Conservation (phyloP, 192 early-diverging fungal genomes). For the Rhizoclosmatium sp. region DNA sequence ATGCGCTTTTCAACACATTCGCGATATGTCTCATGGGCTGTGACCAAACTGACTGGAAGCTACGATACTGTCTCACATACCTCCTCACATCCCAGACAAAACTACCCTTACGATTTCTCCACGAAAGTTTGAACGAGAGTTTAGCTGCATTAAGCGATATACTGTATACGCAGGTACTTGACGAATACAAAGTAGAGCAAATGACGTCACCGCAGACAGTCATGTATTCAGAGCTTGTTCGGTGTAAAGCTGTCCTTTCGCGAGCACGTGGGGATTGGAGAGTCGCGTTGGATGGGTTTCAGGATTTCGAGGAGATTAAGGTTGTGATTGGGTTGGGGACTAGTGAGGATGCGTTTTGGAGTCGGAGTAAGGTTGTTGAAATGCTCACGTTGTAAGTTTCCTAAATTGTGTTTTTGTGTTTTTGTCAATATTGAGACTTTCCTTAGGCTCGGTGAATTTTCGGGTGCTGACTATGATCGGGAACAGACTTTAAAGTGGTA, state of each 20-base stretch:
- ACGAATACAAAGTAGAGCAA: conserved; percentile 11
- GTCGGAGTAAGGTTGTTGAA: conserved; percentile 22
- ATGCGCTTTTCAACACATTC: conserved; percentile 14
- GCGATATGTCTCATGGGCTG: conserved; percentile 22
- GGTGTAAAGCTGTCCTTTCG: background rate
- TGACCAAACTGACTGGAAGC: conserved; percentile 19
- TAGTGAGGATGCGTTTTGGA: conserved; percentile 19
- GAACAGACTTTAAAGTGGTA: conserved; percentile 11
- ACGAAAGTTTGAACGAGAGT: background rate
- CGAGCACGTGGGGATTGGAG: conserved; percentile 1
- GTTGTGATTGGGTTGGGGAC: conserved; percentile 21
- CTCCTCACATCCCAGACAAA: background rate
- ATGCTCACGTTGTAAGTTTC: conserved; percentile 22
- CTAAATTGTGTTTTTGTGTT: background rate
- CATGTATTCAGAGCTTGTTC: conserved; percentile 6
- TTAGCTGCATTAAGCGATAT: background rate
- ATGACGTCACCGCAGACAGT: conserved; percentile 19
- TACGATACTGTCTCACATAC: conserved; percentile 26
- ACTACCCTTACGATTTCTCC: background rate
- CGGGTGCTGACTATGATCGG: conserved; percentile 27
- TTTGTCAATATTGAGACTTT: background rate
- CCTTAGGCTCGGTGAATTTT: conserved; percentile 26
- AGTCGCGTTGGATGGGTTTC: conserved; percentile 6
- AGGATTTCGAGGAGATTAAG: conserved; percentile 10
- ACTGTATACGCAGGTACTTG: conserved; percentile 3